Conservation (phyloP, 2,329 filamentous ascomycete genomes). For the Westerdykella ornata region DNA sequence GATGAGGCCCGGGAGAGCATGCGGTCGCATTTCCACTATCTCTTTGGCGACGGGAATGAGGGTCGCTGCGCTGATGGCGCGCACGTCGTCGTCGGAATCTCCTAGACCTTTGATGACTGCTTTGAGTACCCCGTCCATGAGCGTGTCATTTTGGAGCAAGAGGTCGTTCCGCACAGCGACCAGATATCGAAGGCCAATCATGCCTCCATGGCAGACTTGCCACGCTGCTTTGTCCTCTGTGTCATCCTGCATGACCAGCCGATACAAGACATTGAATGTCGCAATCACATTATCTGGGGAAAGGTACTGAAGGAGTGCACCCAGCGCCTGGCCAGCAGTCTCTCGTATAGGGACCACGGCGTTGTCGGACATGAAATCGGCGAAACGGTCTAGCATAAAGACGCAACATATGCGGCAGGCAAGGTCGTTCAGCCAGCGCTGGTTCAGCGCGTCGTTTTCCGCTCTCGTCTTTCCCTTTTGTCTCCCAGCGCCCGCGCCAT, state of each 20-base stretch:
- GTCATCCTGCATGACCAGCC: slow-evolving; percentile 87
- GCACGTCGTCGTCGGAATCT: slow-evolving; percentile 89
- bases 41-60: slow-evolving; percentile 93
- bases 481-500: slow-evolving; percentile 81
- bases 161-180: slow-evolving; percentile 93
- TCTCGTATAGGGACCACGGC: slow-evolving; percentile 94
- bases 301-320: slow-evolving; percentile 79
- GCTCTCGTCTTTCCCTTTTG: slow-evolving; percentile 59
- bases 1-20: slow-evolving; percentile 72
- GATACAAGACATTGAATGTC: slow-evolving; percentile 76
- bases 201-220: slow-evolving; percentile 95
- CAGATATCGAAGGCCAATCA: slow-evolving; percentile 92
- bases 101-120: slow-evolving; percentile 93
- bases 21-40: slow-evolving; percentile 77
- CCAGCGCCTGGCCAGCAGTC: slow-evolving; percentile 88
- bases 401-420: slow-evolving; percentile 93
- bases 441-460: slow-evolving; percentile 75
- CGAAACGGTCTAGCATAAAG: slow-evolving; percentile 94
- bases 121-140: slow-evolving; percentile 87
- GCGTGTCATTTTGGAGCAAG: slow-evolving; percentile 69
- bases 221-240: slow-evolving; percentile 63
- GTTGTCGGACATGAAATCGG: slow-evolving; percentile 95
- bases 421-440: slow-evolving; percentile 84
- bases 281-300: slow-evolving; percentile 70
- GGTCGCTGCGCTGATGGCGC: slow-evolving; percentile 94